Conservation (phyloP, 2,329 filamentous ascomycete species). For the Trichophaea hybrida region DNA sequence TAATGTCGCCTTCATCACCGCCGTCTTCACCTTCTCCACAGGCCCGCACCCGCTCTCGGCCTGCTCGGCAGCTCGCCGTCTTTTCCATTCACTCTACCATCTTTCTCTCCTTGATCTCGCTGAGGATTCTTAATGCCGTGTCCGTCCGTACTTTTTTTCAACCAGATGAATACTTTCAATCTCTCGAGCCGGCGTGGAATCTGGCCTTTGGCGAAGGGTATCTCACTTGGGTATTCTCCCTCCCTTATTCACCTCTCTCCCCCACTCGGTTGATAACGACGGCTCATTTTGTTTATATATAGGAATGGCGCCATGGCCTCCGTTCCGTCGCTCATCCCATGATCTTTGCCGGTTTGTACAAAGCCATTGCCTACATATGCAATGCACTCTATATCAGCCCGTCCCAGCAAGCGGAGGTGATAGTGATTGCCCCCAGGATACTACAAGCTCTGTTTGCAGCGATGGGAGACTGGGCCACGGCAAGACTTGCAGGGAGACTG, state of each 20-base stretch:
- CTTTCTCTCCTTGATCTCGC: constrained; percentile 38
- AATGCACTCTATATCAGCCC: constrained; percentile 41
- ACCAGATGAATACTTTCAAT: constrained; percentile 94
- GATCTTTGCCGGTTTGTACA: constrained; percentile 67
- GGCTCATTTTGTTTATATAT: neutral
- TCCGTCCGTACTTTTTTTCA: constrained; percentile 84
- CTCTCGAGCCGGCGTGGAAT: constrained; percentile 85
- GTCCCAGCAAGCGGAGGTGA: constrained; percentile 46
- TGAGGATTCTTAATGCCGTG: constrained; percentile 69
- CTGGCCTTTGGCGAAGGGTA: constrained; percentile 65
- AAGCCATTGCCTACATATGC: constrained; percentile 44
- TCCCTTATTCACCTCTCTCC: neutral
- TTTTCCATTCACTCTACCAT: constrained; percentile 16
- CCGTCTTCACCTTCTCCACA: neutral
- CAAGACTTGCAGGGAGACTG: constrained; percentile 59
- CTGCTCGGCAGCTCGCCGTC: constrained; percentile 10
- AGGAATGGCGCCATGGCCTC: constrained; percentile 88
- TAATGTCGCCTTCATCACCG: no score
- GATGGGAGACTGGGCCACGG: constrained; percentile 71
- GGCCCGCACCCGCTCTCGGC: neutral
- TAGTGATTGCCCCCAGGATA: constrained; percentile 59
- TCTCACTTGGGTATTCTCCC: constrained; percentile 73
- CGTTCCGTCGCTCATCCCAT: constrained; percentile 84
- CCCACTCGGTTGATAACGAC: neutral
- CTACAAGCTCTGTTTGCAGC: constrained; percentile 67